Base-by-base conservation (phyloP, 2,329 filamentous ascomycete genomes). In the Cryphonectria carpinicola region DNA sequence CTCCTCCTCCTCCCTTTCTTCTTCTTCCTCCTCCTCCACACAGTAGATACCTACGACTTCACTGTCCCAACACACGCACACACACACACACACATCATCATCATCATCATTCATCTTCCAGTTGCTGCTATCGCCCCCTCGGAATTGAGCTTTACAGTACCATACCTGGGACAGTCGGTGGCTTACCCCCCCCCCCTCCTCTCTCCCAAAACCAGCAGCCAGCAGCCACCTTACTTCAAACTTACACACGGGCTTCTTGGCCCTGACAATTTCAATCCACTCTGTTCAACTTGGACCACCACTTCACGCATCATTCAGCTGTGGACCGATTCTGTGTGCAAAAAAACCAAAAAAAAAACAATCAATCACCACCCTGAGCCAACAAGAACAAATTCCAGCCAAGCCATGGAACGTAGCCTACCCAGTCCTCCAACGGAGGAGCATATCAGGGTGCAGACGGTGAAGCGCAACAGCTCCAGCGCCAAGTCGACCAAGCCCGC, bases 351-450 rank as follows among this genome's bases (percentile, higher is more conserved):
- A 32, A 32, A 32, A 4, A 32, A 32, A 32, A 2, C 3, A 19
- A 37, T 22, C 35, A 17, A 39, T 10, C 61, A 32, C 3, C 61
- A 32, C 39, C 19, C 52, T 61, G 6, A 14, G n/a, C 32, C 41
- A 61, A 67, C 54, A 60, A 61, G 60, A 56, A 60, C 49, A 67
- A 61, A 46, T 64, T 61, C 56, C 52, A 28, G 64, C 28, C 74
- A 81, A 79, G 32, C 17, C 78, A 88, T 88, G 86, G 85, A 84
- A 77, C 82, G 79, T 74, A 79, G 81, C 72, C 80, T 87, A 75
- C 86, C 86, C 41, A 87, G 86, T 69, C 85, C 86, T 74, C 86
- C 86, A 19, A 82, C 83, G 67, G 86, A 86, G 79, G 84, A 85
- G 7, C 76, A 78, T 28, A 67, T 71, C 73, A 84, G 82, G 74